Evolutionary conservation across 306 rosid species (phyloP).

Genomic region (Rubus idaeus): DNA sequence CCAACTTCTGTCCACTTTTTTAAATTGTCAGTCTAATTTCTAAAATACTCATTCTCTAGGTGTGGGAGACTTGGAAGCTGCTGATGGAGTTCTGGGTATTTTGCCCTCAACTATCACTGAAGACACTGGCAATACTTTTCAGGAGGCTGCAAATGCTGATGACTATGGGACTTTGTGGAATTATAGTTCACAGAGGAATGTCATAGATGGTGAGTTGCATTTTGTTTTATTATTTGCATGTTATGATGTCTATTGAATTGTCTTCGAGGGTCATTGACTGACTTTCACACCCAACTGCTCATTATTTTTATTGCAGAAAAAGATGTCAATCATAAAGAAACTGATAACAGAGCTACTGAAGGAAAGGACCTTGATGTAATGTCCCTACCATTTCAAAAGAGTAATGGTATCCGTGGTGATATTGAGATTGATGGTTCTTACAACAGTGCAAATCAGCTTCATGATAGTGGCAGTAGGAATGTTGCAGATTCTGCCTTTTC

Average conservation of each 20-base stretch:
- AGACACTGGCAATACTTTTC: slow-evolving; percentile 17
- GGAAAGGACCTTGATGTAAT: slow-evolving; percentile 20
- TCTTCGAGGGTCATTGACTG: neutral
- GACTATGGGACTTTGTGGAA: slow-evolving; percentile 29
- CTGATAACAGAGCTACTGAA: slow-evolving; percentile 11
- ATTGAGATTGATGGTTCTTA: slow-evolving; percentile 30
- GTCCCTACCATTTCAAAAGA: slow-evolving; percentile 22
- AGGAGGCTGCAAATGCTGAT: slow-evolving; percentile 28
- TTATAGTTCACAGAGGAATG: slow-evolving; percentile 25
- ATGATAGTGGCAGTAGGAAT: slow-evolving; percentile 21
- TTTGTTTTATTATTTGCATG: neutral
- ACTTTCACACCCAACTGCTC: neutral
- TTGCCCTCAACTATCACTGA: slow-evolving; percentile 26
- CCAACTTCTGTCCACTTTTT: slow-evolving; percentile 4
- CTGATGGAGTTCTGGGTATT: slow-evolving; percentile 30
- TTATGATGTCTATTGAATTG: neutral
- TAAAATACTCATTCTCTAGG: slow-evolving; percentile 21
- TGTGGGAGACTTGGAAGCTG: slow-evolving; percentile 33
- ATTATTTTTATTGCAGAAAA: slow-evolving; percentile 26
- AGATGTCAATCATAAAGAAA: slow-evolving; percentile 22
- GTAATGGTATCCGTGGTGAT: slow-evolving; percentile 25
- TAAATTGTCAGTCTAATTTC: neutral
- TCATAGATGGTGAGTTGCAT: slow-evolving; percentile 30
- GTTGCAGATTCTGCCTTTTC: slow-evolving; percentile 25
- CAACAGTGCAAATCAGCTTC: slow-evolving; percentile 27